Evolutionary conservation across 2,329 filamentous ascomycete genomes (phyloP).

Genomic region (Pseudogymnoascus sp.): DNA sequence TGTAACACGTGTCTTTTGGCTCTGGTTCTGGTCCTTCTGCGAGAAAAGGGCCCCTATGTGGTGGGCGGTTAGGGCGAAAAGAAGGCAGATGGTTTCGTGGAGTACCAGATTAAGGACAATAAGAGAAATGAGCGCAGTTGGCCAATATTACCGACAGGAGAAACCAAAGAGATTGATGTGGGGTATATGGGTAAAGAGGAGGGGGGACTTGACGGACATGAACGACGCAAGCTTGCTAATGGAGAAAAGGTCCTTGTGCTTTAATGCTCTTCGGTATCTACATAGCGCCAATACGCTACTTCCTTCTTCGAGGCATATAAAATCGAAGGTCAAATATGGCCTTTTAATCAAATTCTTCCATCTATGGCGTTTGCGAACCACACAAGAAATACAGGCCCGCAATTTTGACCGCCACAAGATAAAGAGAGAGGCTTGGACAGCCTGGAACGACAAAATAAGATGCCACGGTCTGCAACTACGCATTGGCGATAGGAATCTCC

Average conservation of each 20-base stretch:
- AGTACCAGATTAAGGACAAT: constrained; percentile 12
- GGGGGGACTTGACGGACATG: neutral
- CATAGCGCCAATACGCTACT: constrained; percentile 21
- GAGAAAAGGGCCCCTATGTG: constrained; percentile 11
- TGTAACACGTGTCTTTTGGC: constrained; percentile 23
- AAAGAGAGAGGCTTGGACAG: constrained; percentile 47
- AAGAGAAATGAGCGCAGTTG: neutral
- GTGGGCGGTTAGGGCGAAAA: constrained; percentile 18
- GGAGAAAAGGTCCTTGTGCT: neutral
- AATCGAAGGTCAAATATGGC: constrained; percentile 36
- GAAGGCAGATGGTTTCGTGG: constrained; percentile 22
- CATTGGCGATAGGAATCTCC: constrained; percentile 46
- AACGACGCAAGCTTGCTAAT: neutral
- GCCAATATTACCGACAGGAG: neutral
- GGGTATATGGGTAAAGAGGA: neutral
- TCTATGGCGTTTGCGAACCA: constrained; percentile 40
- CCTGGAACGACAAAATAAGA: constrained; percentile 54
- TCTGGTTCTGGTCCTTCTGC: constrained; percentile 32
- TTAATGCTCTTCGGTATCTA: constrained; percentile 23
- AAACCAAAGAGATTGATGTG: neutral
- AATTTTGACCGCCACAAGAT: constrained; percentile 43
- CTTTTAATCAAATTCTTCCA: constrained; percentile 38
- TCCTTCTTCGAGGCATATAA: constrained; percentile 30
- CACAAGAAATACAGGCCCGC: constrained; percentile 39
- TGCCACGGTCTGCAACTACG: constrained; percentile 41